Base-by-base conservation (phyloP, 306 rosid genomes). In the Dalbergia cochinchinensis region DNA sequence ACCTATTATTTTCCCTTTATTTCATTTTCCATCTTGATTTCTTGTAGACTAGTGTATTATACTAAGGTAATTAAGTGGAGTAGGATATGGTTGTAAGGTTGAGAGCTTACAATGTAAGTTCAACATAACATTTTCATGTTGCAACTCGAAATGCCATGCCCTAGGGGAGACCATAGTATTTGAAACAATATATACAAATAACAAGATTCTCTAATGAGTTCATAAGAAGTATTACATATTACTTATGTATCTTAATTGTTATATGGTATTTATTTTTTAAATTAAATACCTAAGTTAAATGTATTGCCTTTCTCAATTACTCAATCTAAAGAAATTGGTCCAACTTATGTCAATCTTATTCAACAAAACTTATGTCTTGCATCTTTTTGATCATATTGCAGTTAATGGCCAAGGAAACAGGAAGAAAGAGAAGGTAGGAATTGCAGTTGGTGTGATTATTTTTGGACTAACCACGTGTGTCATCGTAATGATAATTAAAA, bases 381-480 rank as follows among this genome's bases (percentile, higher is more conserved):
- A 6, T 81, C 39, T 75, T 19, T 51, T 76, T 34, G 41, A 81
- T 13, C 13, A 15, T 48, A 48, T 12, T 47, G 65, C 11, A 14
- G 44, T 7, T 47, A 11, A 68, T 59, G 81, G 59, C 59, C 70
- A 19, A 11, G 64, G 58, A 82, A 69, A 57, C 57, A 47, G 31
- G 51, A 74, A 68, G 53, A 22, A 15, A 8, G 31, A 26, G 31
- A 18, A 58, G 39, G 54, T 69, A 15, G 60, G 55, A 51, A 41
- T 82, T 3, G 26, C 42, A 20, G 67, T 53, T 51, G 78, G 31
- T 14, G 42, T 12, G 34, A 60, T 39, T 58, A 59, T 76, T 67
- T 68, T 59, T 13, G 81, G 71, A 74, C 60, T 75, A 20, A 11
- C 45, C 5, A 47, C 19, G 59, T 67, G 77, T 60, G 59, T 22